phyloP scores from a whole-genome alignment of 2,329 filamentous ascomycete species.

The Knufia fluminis region DNA sequence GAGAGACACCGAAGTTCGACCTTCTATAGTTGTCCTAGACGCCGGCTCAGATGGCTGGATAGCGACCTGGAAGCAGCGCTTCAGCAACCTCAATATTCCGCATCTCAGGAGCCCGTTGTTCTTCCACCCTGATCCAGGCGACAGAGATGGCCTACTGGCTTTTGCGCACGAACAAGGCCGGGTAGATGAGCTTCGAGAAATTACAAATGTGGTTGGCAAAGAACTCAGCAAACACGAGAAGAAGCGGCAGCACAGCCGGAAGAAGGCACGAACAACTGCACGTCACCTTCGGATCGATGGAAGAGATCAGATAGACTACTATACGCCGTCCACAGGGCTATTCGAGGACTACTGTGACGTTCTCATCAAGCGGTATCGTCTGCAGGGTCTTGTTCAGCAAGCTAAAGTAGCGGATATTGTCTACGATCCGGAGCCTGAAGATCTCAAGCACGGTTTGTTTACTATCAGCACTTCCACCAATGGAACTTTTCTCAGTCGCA shows the following conservation, averaged over 20 bases:
- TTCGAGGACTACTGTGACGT: conserved; percentile 55
- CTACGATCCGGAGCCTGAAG: conserved; percentile 42
- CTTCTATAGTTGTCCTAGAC: conserved; percentile 57
- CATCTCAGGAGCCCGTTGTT: conserved; percentile 73
- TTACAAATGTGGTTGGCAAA: conserved; percentile 65
- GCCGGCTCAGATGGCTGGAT: conserved; percentile 57
- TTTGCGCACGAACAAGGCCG: conserved; percentile 54
- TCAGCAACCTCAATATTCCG: conserved; percentile 58
- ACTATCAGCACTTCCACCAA: conserved; percentile 49
- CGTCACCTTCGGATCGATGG: conserved; percentile 50
- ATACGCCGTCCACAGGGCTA: conserved; percentile 52
- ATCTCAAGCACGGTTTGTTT: conserved; percentile 49
- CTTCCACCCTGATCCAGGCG: conserved; percentile 68
- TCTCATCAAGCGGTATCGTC: conserved; percentile 49
- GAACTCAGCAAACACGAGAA: conserved; percentile 68
- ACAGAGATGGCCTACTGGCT: conserved; percentile 63
- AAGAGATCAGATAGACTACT: conserved; percentile 61
- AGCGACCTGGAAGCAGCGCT: conserved; percentile 60
- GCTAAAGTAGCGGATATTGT: conserved; percentile 53
- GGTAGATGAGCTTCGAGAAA: conserved; percentile 58
- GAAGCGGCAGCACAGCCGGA: conserved; percentile 51
- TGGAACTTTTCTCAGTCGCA: conserved; percentile 46
- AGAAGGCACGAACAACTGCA: conserved; percentile 29
- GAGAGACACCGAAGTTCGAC: conserved; percentile 13
- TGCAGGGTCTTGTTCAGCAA: conserved; percentile 50